Evolutionary conservation across 1,284 basidiomycete species (phyloP).

Genomic region (Rhodotorula mucilaginosa): DNA sequence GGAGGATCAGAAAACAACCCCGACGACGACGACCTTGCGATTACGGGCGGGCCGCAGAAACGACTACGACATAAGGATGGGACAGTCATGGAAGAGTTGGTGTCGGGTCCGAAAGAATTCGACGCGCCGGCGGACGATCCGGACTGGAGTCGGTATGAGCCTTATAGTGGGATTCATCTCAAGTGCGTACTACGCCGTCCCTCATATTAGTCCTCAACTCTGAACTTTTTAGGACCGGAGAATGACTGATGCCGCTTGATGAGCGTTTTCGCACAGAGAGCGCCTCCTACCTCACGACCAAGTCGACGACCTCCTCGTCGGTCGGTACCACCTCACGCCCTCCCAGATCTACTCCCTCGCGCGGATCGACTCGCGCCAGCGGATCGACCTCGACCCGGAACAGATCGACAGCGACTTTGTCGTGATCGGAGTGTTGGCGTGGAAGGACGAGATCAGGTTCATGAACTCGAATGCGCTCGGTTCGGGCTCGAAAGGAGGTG

Average conservation of each 20-base stretch:
- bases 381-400: slow-evolving; percentile 72
- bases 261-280: slow-evolving; percentile 62
- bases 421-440: slow-evolving; percentile 82
- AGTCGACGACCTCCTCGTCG: slow-evolving; percentile 76
- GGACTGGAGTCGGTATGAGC: slow-evolving; percentile 71
- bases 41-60: slow-evolving; percentile 17
- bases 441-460: slow-evolving; percentile 69
- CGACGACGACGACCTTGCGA: slow-evolving; percentile 33
- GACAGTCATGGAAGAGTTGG: slow-evolving; percentile 68
- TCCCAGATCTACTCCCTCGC: slow-evolving; percentile 82
- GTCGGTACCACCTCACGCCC: slow-evolving; percentile 81
- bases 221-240: not conserved
- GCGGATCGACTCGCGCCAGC: slow-evolving; percentile 70
- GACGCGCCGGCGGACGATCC: slow-evolving; percentile 66
- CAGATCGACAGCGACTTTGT: slow-evolving; percentile 82
- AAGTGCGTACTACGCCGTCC: slow-evolving; percentile 57
- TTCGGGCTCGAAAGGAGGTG: not conserved
- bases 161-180: slow-evolving; percentile 82
- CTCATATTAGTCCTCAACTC: not conserved
- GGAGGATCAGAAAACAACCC: slow-evolving; percentile 8
- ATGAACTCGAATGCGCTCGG: slow-evolving; percentile 44
- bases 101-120: slow-evolving; percentile 69
- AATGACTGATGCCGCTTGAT: not conserved
- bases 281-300: slow-evolving; percentile 71
- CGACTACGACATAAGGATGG: slow-evolving; percentile 63